Percentiles rank a stretch among this genome's conserved stretches.
These are phyloP conservation scores for Leccinum sublutescens DNA, from an alignment of 768 basidiomycete species.

Conservation along the genomic window DNA sequence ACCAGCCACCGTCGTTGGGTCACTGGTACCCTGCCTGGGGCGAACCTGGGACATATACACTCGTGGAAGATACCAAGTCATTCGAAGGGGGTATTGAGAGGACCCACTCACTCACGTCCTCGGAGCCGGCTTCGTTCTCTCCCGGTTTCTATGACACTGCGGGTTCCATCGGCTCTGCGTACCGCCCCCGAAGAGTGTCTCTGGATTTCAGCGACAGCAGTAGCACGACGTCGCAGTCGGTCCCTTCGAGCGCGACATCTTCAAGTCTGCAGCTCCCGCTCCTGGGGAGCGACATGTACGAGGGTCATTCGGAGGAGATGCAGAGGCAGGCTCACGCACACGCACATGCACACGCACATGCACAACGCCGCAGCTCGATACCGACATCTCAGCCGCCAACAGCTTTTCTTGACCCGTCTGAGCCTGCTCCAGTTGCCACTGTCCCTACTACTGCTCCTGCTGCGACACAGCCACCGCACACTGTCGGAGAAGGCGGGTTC, in stretches of 20 bases:
- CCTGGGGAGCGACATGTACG: conserved; percentile 26
- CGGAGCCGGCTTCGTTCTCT: conserved; percentile 24
- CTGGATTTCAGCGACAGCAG: conserved; percentile 44
- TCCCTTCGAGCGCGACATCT: conserved; percentile 54
- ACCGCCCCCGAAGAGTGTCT: conserved; percentile 34
- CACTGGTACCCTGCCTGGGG: conserved; percentile 30
- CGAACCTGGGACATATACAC: conserved; percentile 20
- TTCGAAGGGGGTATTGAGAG: conserved; percentile 20
- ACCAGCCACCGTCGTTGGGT: conserved; percentile 12
- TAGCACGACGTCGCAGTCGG: conserved; percentile 41
- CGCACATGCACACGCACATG: conserved; percentile 1
- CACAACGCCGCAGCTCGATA: conserved; percentile 15
- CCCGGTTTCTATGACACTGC: conserved; percentile 19
- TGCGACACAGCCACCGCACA: conserved; percentile 13
- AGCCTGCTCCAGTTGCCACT: not conserved
- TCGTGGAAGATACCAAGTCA: conserved; percentile 30
- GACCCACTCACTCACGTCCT: conserved; percentile 19
- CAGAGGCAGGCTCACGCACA: conserved; percentile 13
- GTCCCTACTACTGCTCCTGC: not conserved
- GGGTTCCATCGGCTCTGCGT: conserved; percentile 23
- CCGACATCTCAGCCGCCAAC: conserved; percentile 14
- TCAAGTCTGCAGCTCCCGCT: conserved; percentile 53
- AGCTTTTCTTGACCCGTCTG: conserved; percentile 2
- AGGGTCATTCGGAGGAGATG: conserved; percentile 29
- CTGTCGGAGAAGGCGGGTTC: conserved; percentile 41